Percentiles rank a stretch among this genome's conserved stretches.
These are phyloP conservation scores for Zygotorulaspora sp. DNA, from an alignment of 805 yeast species.

Conservation along the genomic window DNA sequence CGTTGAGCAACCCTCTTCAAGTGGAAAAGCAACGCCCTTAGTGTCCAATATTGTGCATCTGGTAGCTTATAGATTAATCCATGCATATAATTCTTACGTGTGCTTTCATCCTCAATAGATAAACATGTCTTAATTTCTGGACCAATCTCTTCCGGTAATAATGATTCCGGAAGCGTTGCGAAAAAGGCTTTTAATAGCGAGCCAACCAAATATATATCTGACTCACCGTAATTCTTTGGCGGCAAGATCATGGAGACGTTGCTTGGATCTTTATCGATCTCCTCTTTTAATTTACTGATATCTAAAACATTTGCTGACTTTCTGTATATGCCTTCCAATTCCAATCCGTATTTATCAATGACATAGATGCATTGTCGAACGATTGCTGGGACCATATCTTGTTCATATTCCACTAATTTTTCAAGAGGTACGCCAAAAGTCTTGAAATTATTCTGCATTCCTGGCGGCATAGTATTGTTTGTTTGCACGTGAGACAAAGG, in stretches of 20 bases:
- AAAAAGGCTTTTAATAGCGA: conserved; percentile 81
- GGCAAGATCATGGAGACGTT: conserved; percentile 52
- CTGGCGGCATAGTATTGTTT: conserved; percentile 36
- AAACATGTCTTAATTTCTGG: conserved; percentile 48
- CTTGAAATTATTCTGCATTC: conserved; percentile 37
- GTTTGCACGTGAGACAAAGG: conserved; percentile 35
- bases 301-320: conserved; percentile 74
- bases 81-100: conserved; percentile 72
- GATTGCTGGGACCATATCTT: conserved; percentile 85
- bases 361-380: conserved; percentile 86
- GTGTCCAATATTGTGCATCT: conserved; percentile 91
- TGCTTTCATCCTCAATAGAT: conserved; percentile 56
- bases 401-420: conserved; percentile 69
- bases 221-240: conserved; percentile 58
- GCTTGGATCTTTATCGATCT: conserved; percentile 72
- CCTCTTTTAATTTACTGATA: conserved; percentile 64
- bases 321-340: conserved; percentile 85
- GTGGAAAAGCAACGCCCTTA: conserved; percentile 81
- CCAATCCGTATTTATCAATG: conserved; percentile 78
- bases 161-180: conserved; percentile 67
- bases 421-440: conserved; percentile 87
- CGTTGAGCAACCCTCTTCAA: conserved; percentile 65
- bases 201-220: conserved; percentile 85
- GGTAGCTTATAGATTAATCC: conserved; percentile 85
- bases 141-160: conserved; percentile 28